Conservation (phyloP, 306 rosid genomes). For the Rosa lucieae region DNA sequence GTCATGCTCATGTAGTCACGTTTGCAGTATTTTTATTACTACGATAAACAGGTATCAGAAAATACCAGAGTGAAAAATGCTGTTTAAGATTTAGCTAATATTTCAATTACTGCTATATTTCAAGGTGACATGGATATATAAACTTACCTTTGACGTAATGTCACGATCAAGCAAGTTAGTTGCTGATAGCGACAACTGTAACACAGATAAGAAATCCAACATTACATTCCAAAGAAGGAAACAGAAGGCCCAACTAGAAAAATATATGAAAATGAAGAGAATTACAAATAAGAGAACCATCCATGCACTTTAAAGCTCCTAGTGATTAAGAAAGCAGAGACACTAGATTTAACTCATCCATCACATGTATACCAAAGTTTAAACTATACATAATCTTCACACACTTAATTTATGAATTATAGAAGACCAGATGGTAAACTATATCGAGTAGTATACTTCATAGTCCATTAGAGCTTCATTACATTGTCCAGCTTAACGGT, state of each 20-base stretch:
- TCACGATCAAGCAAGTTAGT: slow-evolving; percentile 62
- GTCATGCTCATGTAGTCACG: neutral
- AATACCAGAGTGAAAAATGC: neutral
- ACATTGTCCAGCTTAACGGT: neutral
- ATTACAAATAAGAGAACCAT: neutral
- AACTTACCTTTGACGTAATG: slow-evolving; percentile 35
- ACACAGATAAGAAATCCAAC: slow-evolving; percentile 30
- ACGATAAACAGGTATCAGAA: neutral
- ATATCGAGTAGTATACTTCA: neutral
- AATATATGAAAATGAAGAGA: neutral
- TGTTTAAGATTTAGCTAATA: neutral
- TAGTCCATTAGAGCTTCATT: neutral
- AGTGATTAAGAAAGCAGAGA: neutral
- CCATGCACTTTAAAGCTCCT: neutral
- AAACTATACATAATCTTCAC: neutral
- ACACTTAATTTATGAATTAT: neutral
- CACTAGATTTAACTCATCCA: neutral
- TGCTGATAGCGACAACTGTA: slow-evolving; percentile 72
- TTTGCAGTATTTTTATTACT: neutral
- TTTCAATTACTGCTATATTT: neutral
- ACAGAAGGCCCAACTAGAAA: neutral
- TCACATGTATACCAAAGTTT: neutral
- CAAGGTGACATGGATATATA: neutral
- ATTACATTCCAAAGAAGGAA: slow-evolving; percentile 13
- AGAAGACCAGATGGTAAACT: neutral